phyloP scores from a whole-genome alignment of 1,284 basidiomycete species.

The Laetiporus sulphureus region DNA sequence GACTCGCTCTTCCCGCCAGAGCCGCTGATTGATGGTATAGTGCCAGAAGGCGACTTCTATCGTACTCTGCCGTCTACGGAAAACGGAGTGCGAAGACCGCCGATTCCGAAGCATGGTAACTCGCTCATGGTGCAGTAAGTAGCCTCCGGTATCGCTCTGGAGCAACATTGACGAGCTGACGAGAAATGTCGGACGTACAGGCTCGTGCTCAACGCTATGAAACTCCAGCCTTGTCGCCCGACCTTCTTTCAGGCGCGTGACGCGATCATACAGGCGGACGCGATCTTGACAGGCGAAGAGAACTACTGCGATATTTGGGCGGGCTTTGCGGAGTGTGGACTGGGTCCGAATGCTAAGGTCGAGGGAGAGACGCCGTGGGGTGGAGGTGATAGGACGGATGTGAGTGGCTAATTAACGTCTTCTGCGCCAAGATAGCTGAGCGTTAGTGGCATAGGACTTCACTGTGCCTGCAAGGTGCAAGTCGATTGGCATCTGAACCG shows the following conservation, averaged over 20 bases:
- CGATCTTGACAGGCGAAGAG: slow-evolving; percentile 85
- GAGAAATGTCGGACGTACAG: slow-evolving; percentile 18
- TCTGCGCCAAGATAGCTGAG: not conserved
- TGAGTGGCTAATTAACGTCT: slow-evolving; percentile 1
- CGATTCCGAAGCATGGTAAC: slow-evolving; percentile 91
- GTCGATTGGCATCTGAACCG: no score
- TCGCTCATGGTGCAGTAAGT: slow-evolving; percentile 76
- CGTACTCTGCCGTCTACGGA: slow-evolving; percentile 31
- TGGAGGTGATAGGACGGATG: slow-evolving; percentile 65
- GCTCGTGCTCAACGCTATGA: slow-evolving; percentile 88
- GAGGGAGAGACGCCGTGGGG: slow-evolving; percentile 89
- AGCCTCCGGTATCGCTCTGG: no score
- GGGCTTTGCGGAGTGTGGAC: slow-evolving; percentile 78
- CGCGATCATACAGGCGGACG: slow-evolving; percentile 92
- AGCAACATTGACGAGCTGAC: not conserved
- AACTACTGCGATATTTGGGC: slow-evolving; percentile 90
- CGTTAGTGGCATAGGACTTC: slow-evolving; percentile 2
- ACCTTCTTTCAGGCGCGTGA: slow-evolving; percentile 90
- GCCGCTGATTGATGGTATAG: slow-evolving; percentile 49
- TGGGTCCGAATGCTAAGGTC: slow-evolving; percentile 70
- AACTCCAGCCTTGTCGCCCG: slow-evolving; percentile 89
- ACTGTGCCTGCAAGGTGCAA: slow-evolving; percentile 6
- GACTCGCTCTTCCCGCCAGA: slow-evolving; percentile 77
- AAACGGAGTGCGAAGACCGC: slow-evolving; percentile 41
- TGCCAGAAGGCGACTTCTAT: slow-evolving; percentile 77